Conservation (phyloP, 2,329 filamentous ascomycete genomes). For the Setomelanomma holmii region DNA sequence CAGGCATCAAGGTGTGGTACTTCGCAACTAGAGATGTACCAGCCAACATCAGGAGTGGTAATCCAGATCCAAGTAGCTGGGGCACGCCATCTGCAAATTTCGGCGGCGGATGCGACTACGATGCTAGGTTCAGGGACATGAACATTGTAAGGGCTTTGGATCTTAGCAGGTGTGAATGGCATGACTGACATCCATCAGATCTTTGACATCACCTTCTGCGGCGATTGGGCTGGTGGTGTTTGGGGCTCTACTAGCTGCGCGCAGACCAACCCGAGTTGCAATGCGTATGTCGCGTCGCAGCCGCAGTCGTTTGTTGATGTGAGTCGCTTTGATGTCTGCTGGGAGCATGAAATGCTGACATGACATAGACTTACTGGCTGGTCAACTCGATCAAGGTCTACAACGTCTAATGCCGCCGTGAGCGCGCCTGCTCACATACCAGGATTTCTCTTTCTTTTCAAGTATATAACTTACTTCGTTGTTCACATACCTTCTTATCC, state of each 20-base stretch:
- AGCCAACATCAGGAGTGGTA: constrained; percentile 48
- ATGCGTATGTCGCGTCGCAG: constrained; percentile 48
- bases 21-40: constrained; percentile 52
- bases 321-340: constrained; percentile 9
- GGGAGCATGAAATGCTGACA: constrained; percentile 9
- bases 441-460: not conserved
- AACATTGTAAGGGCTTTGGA: constrained; percentile 42
- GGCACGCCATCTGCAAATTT: constrained; percentile 50
- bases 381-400: constrained; percentile 51
- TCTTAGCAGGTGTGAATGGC: too few species aligned
- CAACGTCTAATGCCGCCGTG: constrained; percentile 27
- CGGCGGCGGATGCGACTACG: constrained; percentile 44
- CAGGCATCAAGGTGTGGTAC: constrained; percentile 57
- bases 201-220: constrained; percentile 59
- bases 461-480: not conserved
- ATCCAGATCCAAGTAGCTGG: constrained; percentile 53
- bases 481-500: not conserved
- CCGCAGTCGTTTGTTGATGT: constrained; percentile 47
- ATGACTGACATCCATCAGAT: too few species aligned
- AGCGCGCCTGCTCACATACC: not conserved
- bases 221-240: constrained; percentile 53
- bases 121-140: constrained; percentile 44
- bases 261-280: constrained; percentile 41
- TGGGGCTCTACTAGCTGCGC: constrained; percentile 47
- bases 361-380: constrained; percentile 45